phyloP scores from a whole-genome alignment of 2,329 filamentous ascomycete genomes.

The Penicillium sclerotigenum region DNA sequence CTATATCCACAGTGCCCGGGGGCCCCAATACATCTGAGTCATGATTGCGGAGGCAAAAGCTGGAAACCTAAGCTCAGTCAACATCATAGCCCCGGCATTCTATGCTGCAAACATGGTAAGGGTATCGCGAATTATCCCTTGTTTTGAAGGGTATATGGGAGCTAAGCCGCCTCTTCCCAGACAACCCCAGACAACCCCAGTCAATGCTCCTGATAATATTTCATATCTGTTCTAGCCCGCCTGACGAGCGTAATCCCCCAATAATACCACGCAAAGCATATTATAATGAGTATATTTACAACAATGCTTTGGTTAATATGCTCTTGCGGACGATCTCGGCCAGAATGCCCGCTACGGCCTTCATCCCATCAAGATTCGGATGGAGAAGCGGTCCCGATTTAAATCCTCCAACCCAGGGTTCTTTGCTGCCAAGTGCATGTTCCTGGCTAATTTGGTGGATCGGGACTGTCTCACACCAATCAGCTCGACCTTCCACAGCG shows the following conservation, averaged over 20 bases:
- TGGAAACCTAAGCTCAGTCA: slow-evolving; percentile 10
- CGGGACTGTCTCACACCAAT: slow-evolving; percentile 17
- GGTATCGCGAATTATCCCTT: slow-evolving; percentile 31
- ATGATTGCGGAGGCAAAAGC: not conserved
- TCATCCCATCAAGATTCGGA: slow-evolving; percentile 16
- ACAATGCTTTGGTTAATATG: not conserved
- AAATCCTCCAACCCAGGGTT: slow-evolving; percentile 16
- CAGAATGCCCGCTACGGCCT: slow-evolving; percentile 10
- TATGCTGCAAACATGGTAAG: slow-evolving; percentile 20
- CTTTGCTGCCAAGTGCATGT: slow-evolving; percentile 12
- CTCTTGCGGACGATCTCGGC: not conserved
- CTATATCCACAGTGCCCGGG: not conserved
- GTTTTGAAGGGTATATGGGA: slow-evolving; percentile 10
- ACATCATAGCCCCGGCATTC: slow-evolving; percentile 17
- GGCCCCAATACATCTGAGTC: not conserved
- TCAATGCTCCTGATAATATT: not conserved
- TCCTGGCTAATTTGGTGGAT: slow-evolving; percentile 14
- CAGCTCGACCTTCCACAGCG: slow-evolving; percentile 4
- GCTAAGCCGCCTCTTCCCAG: not conserved
- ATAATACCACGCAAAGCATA: not conserved
- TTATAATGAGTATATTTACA: not conserved
- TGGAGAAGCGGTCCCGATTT: slow-evolving; percentile 4
- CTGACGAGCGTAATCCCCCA: not conserved
- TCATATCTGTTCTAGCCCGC: not conserved
- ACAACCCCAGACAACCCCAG: not conserved